Conservation (phyloP, 495 filamentous ascomycete genomes). For the Trichoderma erinaceum region DNA sequence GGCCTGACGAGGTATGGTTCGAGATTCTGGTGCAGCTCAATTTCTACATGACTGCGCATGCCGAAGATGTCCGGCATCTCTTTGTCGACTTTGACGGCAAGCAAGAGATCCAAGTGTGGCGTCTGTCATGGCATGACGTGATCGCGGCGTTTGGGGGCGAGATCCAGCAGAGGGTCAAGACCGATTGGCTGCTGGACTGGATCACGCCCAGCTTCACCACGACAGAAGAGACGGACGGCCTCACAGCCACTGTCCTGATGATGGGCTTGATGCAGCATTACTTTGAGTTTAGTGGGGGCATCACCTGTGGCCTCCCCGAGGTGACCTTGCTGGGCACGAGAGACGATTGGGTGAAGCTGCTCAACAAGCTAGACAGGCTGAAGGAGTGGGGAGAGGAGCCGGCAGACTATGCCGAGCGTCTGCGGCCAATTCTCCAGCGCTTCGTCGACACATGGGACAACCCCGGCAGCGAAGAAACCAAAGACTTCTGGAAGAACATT, state of each 20-base stretch:
- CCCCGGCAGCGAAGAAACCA: conserved; percentile 29
- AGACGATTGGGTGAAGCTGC: conserved; percentile 33
- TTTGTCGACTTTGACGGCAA: conserved; percentile 42
- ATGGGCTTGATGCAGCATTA: conserved; percentile 35
- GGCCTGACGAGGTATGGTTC: conserved; percentile 57
- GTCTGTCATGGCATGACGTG: conserved; percentile 19
- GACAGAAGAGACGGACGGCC: conserved; percentile 26
- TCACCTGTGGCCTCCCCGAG: conserved; percentile 33
- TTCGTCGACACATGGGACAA: conserved; percentile 32
- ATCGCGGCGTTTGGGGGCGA: conserved; percentile 22
- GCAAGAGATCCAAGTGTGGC: conserved; percentile 32
- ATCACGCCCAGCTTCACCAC: conserved; percentile 36
- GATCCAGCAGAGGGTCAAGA: conserved; percentile 26
- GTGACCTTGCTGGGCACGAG: conserved; percentile 34
- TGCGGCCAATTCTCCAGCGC: conserved; percentile 31
- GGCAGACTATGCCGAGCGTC: conserved; percentile 21
- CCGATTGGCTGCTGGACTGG: conserved; percentile 27
- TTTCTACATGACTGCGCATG: conserved; percentile 46
- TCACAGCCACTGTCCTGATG: conserved; percentile 34
- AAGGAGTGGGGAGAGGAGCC: conserved; percentile 34
- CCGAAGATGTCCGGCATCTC: conserved; percentile 35
- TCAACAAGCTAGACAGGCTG: conserved; percentile 27
- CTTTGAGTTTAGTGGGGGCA: conserved; percentile 24
- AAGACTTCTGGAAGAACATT: conserved; percentile 40
- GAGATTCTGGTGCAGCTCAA: conserved; percentile 49